Evolutionary conservation across 2,329 filamentous ascomycete genomes (phyloP).

Genomic region (Talaromyces piceae): DNA sequence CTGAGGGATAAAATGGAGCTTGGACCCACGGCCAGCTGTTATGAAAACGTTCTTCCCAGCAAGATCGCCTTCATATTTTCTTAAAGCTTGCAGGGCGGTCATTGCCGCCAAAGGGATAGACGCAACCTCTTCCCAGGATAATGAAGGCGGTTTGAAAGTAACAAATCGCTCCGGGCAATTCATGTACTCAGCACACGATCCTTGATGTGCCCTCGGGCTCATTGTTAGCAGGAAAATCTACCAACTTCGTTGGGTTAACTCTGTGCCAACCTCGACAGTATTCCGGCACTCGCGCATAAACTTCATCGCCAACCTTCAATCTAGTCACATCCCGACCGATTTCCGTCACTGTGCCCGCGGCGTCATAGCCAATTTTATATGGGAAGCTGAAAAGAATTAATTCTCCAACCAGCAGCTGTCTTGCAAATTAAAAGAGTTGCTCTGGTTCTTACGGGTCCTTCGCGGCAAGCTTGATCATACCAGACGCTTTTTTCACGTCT

Average conservation of each 20-base stretch:
- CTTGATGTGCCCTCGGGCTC: constrained; percentile 13
- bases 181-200: constrained; percentile 33
- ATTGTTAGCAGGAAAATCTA: background rate
- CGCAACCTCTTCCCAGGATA: constrained; percentile 39
- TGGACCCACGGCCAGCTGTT: constrained; percentile 33
- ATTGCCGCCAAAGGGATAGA: constrained; percentile 35
- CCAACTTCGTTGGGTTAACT: too few relatives aligned
- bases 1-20: background rate
- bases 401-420: background rate
- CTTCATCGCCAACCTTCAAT: constrained; percentile 33
- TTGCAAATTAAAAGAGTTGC: background rate
- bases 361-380: constrained; percentile 37
- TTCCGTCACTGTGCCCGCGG: constrained; percentile 30
- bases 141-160: constrained; percentile 33
- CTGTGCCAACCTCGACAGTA: constrained; percentile 24
- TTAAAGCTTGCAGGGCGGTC: constrained; percentile 40
- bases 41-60: constrained; percentile 47
- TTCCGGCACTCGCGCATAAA: constrained; percentile 28
- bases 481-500: constrained; percentile 37
- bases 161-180: constrained; percentile 26
- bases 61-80: constrained; percentile 36
- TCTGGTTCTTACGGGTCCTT: constrained; percentile 23
- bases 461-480: constrained; percentile 26
- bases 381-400: constrained; percentile 29
- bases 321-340: constrained; percentile 25